These are phyloP conservation scores for Mycena venus DNA, from an alignment of 768 basidiomycete genomes.

Conservation along the genomic window DNA sequence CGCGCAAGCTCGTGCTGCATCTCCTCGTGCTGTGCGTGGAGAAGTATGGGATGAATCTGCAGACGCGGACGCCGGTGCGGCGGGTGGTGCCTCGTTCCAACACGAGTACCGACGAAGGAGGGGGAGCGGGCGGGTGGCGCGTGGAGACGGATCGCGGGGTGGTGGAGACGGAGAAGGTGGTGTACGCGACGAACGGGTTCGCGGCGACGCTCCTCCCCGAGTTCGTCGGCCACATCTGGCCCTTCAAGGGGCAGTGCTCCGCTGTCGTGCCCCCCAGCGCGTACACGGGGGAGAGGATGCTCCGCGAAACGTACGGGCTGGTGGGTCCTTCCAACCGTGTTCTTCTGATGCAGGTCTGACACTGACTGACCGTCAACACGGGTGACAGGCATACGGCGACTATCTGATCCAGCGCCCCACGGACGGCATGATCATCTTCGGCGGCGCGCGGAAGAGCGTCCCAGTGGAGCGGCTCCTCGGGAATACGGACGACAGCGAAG, in stretches of 20 bases:
- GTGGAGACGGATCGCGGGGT: slow-evolving; percentile 52
- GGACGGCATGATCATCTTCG: slow-evolving; percentile 41
- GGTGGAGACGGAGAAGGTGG: slow-evolving; percentile 48
- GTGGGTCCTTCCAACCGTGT: not conserved
- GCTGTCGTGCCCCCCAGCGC: slow-evolving; percentile 37
- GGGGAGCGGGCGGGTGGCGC: slow-evolving; percentile 28
- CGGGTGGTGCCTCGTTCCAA: not conserved
- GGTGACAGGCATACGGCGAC: slow-evolving; percentile 24
- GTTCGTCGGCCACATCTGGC: slow-evolving; percentile 38
- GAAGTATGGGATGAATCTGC: slow-evolving; percentile 43
- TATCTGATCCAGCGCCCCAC: slow-evolving; percentile 42
- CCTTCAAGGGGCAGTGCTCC: slow-evolving; percentile 39
- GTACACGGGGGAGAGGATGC: slow-evolving; percentile 35
- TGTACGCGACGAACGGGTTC: slow-evolving; percentile 64
- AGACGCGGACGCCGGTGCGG: slow-evolving; percentile 42
- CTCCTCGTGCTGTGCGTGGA: slow-evolving; percentile 37
- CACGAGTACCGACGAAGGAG: not conserved
- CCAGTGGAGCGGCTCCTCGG: slow-evolving; percentile 31
- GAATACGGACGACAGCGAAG: slow-evolving; percentile 37
- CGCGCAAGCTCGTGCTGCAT: slow-evolving; percentile 38
- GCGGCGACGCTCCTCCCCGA: slow-evolving; percentile 53
- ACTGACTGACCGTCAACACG: not conserved
- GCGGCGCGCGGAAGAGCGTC: slow-evolving; percentile 34
- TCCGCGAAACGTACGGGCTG: slow-evolving; percentile 32
- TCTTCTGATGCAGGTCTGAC: not conserved